A percentile compares a stretch with the other conserved stretches of the same genome.
phyloP scores from a whole-genome alignment of 2,329 filamentous ascomycete genomes.

The Monilinia laxa region DNA sequence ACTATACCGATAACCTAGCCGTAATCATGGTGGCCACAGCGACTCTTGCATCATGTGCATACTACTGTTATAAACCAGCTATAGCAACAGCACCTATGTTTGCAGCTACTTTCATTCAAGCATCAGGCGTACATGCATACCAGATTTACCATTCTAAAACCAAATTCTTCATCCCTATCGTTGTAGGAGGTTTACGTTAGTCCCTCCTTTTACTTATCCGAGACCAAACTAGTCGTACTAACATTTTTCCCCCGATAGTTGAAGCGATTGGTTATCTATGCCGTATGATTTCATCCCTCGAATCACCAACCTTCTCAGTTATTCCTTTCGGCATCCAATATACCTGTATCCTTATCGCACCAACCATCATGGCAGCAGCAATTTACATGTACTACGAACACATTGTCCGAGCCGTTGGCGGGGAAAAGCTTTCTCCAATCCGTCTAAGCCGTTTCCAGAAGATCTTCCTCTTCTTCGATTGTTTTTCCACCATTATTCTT shows the following conservation, averaged over 20 bases:
- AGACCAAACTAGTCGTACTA: background rate
- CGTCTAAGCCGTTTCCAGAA: conserved; percentile 14
- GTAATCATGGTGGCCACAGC: conserved; percentile 18
- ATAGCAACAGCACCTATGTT: background rate
- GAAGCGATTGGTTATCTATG: conserved; percentile 18
- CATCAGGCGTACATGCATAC: conserved; percentile 3
- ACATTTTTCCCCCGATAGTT: background rate
- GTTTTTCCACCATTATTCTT: conserved; percentile 4
- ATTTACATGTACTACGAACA: conserved; percentile 20
- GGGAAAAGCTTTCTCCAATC: conserved; percentile 4
- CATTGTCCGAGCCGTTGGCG: conserved; percentile 1
- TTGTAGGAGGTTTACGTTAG: conserved; percentile 12
- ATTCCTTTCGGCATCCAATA: conserved; percentile 19
- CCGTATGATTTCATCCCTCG: conserved; percentile 6
- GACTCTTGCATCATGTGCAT: conserved; percentile 17
- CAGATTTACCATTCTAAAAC: background rate
- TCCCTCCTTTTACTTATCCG: background rate
- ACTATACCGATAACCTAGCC: background rate
- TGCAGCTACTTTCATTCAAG: background rate
- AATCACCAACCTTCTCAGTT: conserved; percentile 14
- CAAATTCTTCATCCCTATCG: conserved; percentile 15
- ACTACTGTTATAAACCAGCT: conserved; percentile 14
- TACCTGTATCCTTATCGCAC: conserved; percentile 13
- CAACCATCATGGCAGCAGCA: conserved; percentile 17
- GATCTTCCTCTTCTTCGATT: conserved; percentile 20